These are phyloP conservation scores for Pezicula neosporulosa DNA, from an alignment of 2,329 filamentous ascomycete genomes.

Conservation along the genomic window DNA sequence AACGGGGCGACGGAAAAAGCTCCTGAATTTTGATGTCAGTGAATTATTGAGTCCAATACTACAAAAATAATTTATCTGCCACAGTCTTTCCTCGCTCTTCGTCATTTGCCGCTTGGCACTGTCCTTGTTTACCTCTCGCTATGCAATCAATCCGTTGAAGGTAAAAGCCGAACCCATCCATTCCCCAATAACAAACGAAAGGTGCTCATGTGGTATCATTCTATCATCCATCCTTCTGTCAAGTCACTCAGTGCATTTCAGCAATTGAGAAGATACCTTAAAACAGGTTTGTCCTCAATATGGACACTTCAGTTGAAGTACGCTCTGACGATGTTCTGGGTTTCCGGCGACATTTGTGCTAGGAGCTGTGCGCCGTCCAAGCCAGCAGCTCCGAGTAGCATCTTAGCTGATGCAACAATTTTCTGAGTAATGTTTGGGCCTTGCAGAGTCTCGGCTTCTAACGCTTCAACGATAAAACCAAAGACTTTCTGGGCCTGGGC, in stretches of 20 bases:
- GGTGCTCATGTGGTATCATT: constrained; percentile 25
- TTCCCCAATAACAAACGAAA: constrained; percentile 13
- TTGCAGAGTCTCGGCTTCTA: constrained; percentile 87
- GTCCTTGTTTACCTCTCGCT: too few relatives aligned
- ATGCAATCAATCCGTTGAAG: too few relatives aligned
- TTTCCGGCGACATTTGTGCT: constrained; percentile 71
- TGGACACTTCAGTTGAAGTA: constrained; percentile 62
- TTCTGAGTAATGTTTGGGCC: constrained; percentile 71
- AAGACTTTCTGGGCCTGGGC: constrained; percentile 79
- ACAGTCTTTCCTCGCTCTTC: too few relatives aligned
- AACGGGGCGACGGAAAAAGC: too few relatives aligned
- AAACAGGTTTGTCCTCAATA: constrained; percentile 3
- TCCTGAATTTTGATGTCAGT: too few relatives aligned
- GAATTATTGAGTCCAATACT: too few relatives aligned
- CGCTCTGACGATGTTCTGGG: constrained; percentile 74
- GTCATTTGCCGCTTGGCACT: too few relatives aligned
- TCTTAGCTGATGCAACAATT: constrained; percentile 75
- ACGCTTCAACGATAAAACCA: constrained; percentile 77
- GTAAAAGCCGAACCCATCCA: neutral
- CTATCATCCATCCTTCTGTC: constrained; percentile 13
- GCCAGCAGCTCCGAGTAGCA: constrained; percentile 68
- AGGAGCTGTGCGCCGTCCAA: constrained; percentile 75
- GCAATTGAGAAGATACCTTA: constrained; percentile 2
- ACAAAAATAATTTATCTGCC: too few relatives aligned
- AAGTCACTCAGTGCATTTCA: neutral